phyloP scores from a whole-genome alignment of 768 basidiomycete genomes.

The Tylopilus vinaceipallidus region DNA sequence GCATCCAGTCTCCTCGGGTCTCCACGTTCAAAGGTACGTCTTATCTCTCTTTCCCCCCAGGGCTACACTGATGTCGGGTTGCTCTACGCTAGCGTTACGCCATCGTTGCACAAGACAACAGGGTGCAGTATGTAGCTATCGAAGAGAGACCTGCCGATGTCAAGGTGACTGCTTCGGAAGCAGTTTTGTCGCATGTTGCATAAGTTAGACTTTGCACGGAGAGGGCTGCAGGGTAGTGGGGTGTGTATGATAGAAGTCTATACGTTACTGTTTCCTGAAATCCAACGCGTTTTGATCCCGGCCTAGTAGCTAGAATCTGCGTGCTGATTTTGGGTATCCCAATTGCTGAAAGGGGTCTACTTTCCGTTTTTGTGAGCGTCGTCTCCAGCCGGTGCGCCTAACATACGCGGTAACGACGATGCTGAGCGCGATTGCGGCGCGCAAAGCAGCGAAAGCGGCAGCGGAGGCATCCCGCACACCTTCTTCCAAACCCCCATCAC shows the following conservation, averaged over 20 bases:
- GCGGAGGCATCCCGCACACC: constrained; percentile 11
- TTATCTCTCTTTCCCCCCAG: not conserved
- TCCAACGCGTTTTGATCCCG: too few species aligned
- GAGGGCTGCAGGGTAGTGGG: too few species aligned
- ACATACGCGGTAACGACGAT: constrained; percentile 36
- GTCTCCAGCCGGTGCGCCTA: not conserved
- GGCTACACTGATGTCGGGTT: not conserved
- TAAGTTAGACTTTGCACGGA: too few species aligned
- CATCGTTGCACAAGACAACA: constrained; percentile 56
- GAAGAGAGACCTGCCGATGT: constrained; percentile 47
- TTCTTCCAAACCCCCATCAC: constrained; percentile 14
- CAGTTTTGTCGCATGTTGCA: constrained; percentile 38
- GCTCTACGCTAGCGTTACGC: constrained; percentile 44
- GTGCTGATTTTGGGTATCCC: too few species aligned
- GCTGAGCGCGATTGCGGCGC: constrained; percentile 73
- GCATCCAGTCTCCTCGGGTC: constrained; percentile 61
- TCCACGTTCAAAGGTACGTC: constrained; percentile 59
- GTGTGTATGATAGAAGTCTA: too few species aligned
- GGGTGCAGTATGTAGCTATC: constrained; percentile 51
- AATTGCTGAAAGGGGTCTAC: not conserved
- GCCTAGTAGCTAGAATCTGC: too few species aligned
- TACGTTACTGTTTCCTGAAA: too few species aligned
- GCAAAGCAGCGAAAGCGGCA: constrained; percentile 54
- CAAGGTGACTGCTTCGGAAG: constrained; percentile 52
- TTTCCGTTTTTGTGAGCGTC: constrained; percentile 6